phyloP scores from a whole-genome alignment of 129 eudicot species.

The Ambrosia artemisiifolia region DNA sequence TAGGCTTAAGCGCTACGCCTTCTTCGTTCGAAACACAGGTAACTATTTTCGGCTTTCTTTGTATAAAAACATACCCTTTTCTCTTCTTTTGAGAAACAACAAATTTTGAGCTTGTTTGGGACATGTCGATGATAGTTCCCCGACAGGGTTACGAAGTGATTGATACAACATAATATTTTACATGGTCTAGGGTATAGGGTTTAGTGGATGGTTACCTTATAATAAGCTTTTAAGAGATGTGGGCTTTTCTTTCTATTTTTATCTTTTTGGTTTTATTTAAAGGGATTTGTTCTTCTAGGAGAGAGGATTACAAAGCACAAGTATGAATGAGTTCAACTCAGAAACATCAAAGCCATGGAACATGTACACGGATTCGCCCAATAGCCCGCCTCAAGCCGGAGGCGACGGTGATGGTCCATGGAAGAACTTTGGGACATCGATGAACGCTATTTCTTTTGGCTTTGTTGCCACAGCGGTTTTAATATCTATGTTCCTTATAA shows the following conservation, averaged over 20 bases:
- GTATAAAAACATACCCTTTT: conserved; percentile 3
- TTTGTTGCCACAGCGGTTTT: conserved; percentile 82
- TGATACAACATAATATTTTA: neutral
- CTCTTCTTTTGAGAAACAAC: neutral
- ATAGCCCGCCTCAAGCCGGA: conserved; percentile 53
- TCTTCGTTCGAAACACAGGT: neutral
- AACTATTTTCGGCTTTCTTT: conserved; percentile 14
- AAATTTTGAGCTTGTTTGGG: neutral
- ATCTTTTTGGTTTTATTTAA: neutral
- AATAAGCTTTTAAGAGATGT: neutral
- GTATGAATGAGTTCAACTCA: conserved; percentile 46
- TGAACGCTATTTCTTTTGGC: conserved; percentile 79
- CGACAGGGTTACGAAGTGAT: neutral
- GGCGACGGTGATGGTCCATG: conserved; percentile 50
- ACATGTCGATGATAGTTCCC: neutral
- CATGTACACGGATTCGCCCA: conserved; percentile 47
- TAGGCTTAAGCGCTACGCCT: neutral
- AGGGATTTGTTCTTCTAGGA: neutral
- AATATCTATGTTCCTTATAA: conserved; percentile 78
- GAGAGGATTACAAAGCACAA: neutral
- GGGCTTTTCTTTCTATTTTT: neutral
- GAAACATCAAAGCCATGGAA: conserved; percentile 77
- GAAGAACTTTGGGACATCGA: conserved; percentile 71
- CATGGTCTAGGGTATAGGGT: neutral
- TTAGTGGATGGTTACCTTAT: neutral